A percentile compares a stretch with the other conserved stretches of the same genome.
These are phyloP conservation scores for Camelina laxa DNA, from an alignment of 345 rosid species.

Conservation along the genomic window DNA sequence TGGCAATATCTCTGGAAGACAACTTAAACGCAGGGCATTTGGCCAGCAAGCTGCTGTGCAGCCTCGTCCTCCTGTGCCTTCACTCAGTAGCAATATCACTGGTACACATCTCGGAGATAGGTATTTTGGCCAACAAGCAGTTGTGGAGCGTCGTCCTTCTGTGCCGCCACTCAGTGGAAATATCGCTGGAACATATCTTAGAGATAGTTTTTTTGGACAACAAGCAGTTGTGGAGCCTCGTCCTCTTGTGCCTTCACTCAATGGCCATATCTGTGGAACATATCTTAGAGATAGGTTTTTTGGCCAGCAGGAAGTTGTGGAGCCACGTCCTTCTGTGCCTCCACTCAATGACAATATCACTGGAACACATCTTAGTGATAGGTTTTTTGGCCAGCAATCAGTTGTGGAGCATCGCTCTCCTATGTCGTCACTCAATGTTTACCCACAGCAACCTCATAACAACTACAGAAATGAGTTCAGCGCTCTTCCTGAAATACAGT, in stretches of 20 bases:
- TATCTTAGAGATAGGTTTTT: background rate
- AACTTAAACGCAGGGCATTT: background rate
- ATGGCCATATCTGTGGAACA: background rate
- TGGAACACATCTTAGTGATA: conserved; percentile 17
- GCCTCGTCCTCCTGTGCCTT: background rate
- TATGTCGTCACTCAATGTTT: background rate
- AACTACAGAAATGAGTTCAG: background rate
- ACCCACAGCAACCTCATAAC: conserved; percentile 16
- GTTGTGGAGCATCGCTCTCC: background rate
- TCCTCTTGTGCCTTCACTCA: background rate
- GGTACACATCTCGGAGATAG: background rate
- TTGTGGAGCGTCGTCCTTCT: background rate
- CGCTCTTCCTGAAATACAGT: background rate
- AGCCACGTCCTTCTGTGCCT: background rate
- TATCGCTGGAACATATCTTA: background rate
- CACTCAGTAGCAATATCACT: background rate
- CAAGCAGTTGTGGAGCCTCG: background rate
- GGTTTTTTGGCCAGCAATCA: background rate
- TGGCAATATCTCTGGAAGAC: background rate
- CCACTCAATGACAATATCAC: conserved; percentile 25
- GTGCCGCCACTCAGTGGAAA: background rate
- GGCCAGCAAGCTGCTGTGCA: background rate
- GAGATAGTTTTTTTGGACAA: background rate
- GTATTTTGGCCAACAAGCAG: background rate
- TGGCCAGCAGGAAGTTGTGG: background rate